A percentile compares a stretch with the other conserved stretches of the same genome.
These are phyloP conservation scores for Cardamine chenopodiifolia DNA, from an alignment of 345 rosid genomes.

Conservation along the genomic window DNA sequence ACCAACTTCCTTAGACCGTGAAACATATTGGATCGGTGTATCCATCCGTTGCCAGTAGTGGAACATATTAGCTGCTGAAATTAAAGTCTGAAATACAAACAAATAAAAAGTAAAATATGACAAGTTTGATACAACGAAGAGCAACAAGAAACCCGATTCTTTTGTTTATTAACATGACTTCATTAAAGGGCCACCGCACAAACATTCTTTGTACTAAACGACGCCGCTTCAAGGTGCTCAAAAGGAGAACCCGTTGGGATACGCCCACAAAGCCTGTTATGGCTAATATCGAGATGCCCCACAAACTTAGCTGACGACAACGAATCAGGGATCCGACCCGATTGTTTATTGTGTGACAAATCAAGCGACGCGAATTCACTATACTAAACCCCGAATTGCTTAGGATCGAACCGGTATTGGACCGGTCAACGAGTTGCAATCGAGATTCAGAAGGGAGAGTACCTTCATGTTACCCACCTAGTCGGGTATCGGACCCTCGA, in stretches of 20 bases:
- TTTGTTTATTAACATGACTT: slow-evolving; percentile 54
- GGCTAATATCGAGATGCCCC: slow-evolving; percentile 86
- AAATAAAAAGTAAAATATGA: background rate
- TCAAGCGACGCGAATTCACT: slow-evolving; percentile 75
- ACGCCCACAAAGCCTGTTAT: slow-evolving; percentile 84
- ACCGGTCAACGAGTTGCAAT: slow-evolving; percentile 65
- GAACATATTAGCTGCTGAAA: slow-evolving; percentile 10
- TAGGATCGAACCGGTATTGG: slow-evolving; percentile 52
- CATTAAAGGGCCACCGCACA: slow-evolving; percentile 82
- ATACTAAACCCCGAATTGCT: slow-evolving; percentile 65
- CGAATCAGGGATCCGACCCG: slow-evolving; percentile 71
- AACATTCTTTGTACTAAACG: slow-evolving; percentile 74
- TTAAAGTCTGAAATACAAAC: background rate
- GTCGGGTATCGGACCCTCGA: slow-evolving; percentile 62
- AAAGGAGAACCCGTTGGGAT: slow-evolving; percentile 85
- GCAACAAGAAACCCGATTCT: slow-evolving; percentile 8
- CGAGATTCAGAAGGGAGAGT: slow-evolving; percentile 72
- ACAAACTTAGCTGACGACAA: slow-evolving; percentile 60
- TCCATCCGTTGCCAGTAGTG: slow-evolving; percentile 1
- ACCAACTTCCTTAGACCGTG: background rate
- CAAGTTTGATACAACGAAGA: slow-evolving; percentile 11
- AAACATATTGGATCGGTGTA: slow-evolving; percentile 9
- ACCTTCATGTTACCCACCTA: slow-evolving; percentile 80
- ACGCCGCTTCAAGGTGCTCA: slow-evolving; percentile 68
- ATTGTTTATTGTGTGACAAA: slow-evolving; percentile 64